A percentile compares a stretch with the other conserved stretches of the same genome.
These are phyloP conservation scores for Metarhizium rileyi DNA, from an alignment of 2,329 filamentous ascomycete genomes.

Conservation along the genomic window DNA sequence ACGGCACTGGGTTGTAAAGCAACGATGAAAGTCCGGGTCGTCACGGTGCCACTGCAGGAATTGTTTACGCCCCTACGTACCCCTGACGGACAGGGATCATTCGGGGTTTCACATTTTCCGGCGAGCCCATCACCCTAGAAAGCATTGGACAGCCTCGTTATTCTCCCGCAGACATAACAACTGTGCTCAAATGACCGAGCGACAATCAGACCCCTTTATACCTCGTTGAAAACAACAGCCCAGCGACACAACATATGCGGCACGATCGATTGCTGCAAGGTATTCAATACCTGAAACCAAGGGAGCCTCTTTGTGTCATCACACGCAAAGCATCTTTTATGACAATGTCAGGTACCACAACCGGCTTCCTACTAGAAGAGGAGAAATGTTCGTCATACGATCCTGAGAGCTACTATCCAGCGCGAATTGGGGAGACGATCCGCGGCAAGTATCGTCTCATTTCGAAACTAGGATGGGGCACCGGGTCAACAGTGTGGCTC, in stretches of 20 bases:
- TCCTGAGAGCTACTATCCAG: slow-evolving; percentile 22
- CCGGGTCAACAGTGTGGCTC: slow-evolving; percentile 30
- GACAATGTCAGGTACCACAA: slow-evolving; percentile 2
- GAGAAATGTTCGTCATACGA: slow-evolving; percentile 16
- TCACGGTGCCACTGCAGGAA: too few species aligned
- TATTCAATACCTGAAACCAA: slow-evolving; percentile 2
- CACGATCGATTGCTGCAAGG: not conserved
- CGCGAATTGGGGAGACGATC: slow-evolving; percentile 22
- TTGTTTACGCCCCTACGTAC: too few species aligned
- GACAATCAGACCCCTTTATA: too few species aligned
- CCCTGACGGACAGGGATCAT: not conserved
- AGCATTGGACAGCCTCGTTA: not conserved
- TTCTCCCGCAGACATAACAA: not conserved
- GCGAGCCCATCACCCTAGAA: not conserved
- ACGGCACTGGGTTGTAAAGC: too few species aligned
- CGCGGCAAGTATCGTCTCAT: slow-evolving; percentile 25
- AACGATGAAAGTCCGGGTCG: too few species aligned
- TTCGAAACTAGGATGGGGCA: slow-evolving; percentile 29
- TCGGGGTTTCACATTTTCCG: slow-evolving; percentile 1
- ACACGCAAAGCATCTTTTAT: not conserved
- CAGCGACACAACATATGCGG: slow-evolving; percentile 1
- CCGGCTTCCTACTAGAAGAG: slow-evolving; percentile 13
- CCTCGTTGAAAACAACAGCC: slow-evolving; percentile 1
- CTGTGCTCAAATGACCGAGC: too few species aligned
- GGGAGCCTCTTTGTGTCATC: not conserved